Percentiles rank a stretch among this genome's conserved stretches.
phyloP scores from a whole-genome alignment of 2,329 filamentous ascomycete species.

The Sarocladium strictum region DNA sequence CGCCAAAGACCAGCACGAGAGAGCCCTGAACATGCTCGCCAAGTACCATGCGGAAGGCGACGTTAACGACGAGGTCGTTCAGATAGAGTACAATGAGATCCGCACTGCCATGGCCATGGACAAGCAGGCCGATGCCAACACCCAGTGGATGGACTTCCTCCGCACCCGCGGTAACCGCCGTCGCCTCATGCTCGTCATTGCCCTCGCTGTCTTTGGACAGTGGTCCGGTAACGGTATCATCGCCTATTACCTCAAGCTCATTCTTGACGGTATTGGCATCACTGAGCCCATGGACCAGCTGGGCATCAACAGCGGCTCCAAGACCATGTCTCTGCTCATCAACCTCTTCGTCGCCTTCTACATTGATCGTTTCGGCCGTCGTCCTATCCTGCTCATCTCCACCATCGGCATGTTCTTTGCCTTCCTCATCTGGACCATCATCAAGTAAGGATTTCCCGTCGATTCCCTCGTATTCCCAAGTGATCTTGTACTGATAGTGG shows the following conservation, averaged over 20 bases:
- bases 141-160: slow-evolving; percentile 13
- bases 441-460: slow-evolving; percentile 22
- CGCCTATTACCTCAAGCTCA: slow-evolving; percentile 29
- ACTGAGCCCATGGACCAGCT: slow-evolving; percentile 28
- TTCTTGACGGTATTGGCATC: slow-evolving; percentile 27
- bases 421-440: slow-evolving; percentile 34
- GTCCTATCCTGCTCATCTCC: slow-evolving; percentile 32
- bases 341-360: slow-evolving; percentile 17
- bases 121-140: slow-evolving; percentile 14
- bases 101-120: slow-evolving; percentile 12
- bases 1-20: slow-evolving; percentile 24
- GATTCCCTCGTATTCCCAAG: background rate
- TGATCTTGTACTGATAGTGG: background rate
- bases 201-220: slow-evolving; percentile 36
- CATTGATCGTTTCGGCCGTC: slow-evolving; percentile 34
- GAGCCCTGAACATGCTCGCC: slow-evolving; percentile 21
- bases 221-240: slow-evolving; percentile 22
- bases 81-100: slow-evolving; percentile 44
- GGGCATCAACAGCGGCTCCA: slow-evolving; percentile 27
- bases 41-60: slow-evolving; percentile 36
- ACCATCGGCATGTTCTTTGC: slow-evolving; percentile 29
- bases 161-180: slow-evolving; percentile 20
- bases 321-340: slow-evolving; percentile 10
- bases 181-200: slow-evolving; percentile 28
- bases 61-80: slow-evolving; percentile 45